Evolutionary conservation across 768 basidiomycete genomes (phyloP).

Genomic region (Russula emetica): DNA sequence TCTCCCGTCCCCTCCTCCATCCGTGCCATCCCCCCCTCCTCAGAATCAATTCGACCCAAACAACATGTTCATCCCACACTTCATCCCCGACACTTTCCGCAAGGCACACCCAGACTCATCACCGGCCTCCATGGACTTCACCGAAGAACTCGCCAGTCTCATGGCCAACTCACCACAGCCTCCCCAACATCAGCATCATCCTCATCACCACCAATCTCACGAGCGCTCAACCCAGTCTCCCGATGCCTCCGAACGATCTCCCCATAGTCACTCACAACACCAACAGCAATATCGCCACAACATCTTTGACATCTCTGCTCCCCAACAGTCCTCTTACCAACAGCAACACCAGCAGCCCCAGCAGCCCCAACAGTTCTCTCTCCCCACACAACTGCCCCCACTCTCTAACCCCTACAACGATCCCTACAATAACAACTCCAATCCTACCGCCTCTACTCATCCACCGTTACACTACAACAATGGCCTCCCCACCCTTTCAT

Average conservation of each 20-base stretch:
- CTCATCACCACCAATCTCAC: slow-evolving; percentile 36
- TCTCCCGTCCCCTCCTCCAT: slow-evolving; percentile 45
- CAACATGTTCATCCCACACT: slow-evolving; percentile 46
- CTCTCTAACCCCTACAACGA: slow-evolving; percentile 32
- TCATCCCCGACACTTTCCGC: slow-evolving; percentile 53
- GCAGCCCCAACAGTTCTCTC: slow-evolving; percentile 31
- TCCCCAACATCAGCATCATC: slow-evolving; percentile 23
- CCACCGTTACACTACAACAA: slow-evolving; percentile 35
- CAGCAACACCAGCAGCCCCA: slow-evolving; percentile 34
- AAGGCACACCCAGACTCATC: slow-evolving; percentile 42
- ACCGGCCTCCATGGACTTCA: slow-evolving; percentile 45
- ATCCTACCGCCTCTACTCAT: slow-evolving; percentile 2
- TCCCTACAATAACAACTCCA: slow-evolving; percentile 31
- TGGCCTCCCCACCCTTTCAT: slow-evolving; percentile 36
- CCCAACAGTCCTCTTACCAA: slow-evolving; percentile 35
- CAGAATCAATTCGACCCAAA: slow-evolving; percentile 33
- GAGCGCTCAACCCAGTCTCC: slow-evolving; percentile 44
- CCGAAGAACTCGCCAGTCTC: slow-evolving; percentile 63
- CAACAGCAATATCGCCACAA: slow-evolving; percentile 39
- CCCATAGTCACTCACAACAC: slow-evolving; percentile 34
- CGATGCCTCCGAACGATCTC: slow-evolving; percentile 26
- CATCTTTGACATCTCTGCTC: slow-evolving; percentile 61
- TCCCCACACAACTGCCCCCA: slow-evolving; percentile 33
- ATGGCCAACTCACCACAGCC: slow-evolving; percentile 40
- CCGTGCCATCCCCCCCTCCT: slow-evolving; percentile 33